phyloP scores from a whole-genome alignment of 1,139 yeast species.

The Taphrina confusa region DNA sequence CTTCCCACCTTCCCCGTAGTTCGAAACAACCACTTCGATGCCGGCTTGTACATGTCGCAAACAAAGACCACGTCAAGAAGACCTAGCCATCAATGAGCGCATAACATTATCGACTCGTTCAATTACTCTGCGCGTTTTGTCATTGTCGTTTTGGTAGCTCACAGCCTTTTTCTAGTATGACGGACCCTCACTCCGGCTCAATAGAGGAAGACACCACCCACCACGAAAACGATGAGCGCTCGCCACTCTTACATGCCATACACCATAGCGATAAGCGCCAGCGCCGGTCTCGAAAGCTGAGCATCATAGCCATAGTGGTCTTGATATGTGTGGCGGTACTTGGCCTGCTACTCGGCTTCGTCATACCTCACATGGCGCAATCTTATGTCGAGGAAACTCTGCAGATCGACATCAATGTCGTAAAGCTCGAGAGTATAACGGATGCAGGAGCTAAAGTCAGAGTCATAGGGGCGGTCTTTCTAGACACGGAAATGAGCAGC shows the following conservation, averaged over 20 bases:
- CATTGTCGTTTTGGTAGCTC: too few relatives aligned
- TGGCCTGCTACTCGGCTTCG: slow-evolving; percentile 5
- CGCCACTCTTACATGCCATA: not conserved
- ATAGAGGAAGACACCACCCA: not conserved
- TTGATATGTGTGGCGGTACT: slow-evolving; percentile 1
- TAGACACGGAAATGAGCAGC: slow-evolving; percentile 1
- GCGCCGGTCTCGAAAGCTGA: slow-evolving; percentile 1
- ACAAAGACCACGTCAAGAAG: too few relatives aligned
- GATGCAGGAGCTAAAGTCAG: slow-evolving; percentile 14
- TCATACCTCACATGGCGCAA: slow-evolving; percentile 21
- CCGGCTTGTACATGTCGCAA: too few relatives aligned
- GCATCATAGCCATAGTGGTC: slow-evolving; percentile 1
- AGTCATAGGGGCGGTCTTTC: not conserved
- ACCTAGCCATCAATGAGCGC: too few relatives aligned
- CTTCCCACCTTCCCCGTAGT: too few relatives aligned
- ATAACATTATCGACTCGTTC: too few relatives aligned
- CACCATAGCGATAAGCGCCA: not conserved
- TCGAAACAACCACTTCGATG: too few relatives aligned
- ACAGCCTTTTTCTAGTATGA: too few relatives aligned
- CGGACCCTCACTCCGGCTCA: too few relatives aligned
- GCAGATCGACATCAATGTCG: not conserved
- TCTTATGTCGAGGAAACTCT: slow-evolving; percentile 20
- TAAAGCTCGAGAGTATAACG: slow-evolving; percentile 12
- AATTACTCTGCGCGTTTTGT: too few relatives aligned
- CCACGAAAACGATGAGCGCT: not conserved